Base-by-base conservation (phyloP, 306 rosid genomes). In the Castanea sativa region DNA sequence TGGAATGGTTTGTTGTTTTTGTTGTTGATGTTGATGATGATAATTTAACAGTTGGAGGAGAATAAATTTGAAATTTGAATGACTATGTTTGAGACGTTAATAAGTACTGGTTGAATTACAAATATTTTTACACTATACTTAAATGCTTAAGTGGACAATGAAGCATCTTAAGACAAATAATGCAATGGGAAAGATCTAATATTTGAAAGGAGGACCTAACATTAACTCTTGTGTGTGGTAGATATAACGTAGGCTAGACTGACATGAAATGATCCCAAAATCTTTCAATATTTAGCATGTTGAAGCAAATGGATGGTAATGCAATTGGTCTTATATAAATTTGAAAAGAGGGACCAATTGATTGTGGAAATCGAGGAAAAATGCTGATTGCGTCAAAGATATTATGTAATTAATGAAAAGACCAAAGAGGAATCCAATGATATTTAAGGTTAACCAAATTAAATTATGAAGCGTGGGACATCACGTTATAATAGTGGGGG, bases 361-460 rank as follows among this genome's bases (percentile, higher is more conserved):
- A 81, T 73, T 78, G 65, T 71, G 78, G 78, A 74, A 86, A 86
- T 55, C 75, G 71, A 73, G 73, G 52, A 70, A 59, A 63, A 61
- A 74, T 53, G 59, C 2, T 73, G 60, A 64, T 81, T 45, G 78
- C 75, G 82, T 87, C 90, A 87, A 82, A 87, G 78, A 76, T 70
- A 73, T 70, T 45, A 83, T 75, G 73, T 56, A 68, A 55, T 45
- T 27, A 81, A 72, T 68, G 61, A 83, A 60, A 78, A 73, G 84
- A 80, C 79, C 30, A 20, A 49, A 55, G 80, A 33, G 82, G 87
- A 78, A 85, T 88, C 91, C 91, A 13, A 85, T 84, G 82, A 69
- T 45, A 43, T 73, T 55, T 29, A 72, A 45, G 63, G 78, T 79
- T 14, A 64, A 59, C 55, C 23, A 63, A 68, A 81, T 77, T 69